phyloP scores from a whole-genome alignment of 2,329 filamentous ascomycete genomes.

The Knoxdaviesia capensis region DNA sequence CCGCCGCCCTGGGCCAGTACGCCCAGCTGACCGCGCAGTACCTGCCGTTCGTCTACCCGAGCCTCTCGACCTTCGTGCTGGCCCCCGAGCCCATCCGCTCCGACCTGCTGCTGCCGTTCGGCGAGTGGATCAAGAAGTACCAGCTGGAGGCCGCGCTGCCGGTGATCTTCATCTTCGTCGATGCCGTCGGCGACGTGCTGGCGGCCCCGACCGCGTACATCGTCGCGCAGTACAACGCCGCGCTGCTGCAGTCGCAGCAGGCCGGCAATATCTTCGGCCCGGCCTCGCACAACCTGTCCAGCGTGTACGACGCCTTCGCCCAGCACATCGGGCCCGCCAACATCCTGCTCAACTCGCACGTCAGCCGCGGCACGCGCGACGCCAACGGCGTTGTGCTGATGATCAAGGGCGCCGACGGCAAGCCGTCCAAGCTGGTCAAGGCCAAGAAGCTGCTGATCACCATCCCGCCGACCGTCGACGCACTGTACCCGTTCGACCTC shows the following conservation, averaged over 20 bases:
- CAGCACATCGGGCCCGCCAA: constrained; percentile 13
- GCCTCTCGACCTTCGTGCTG: constrained; percentile 17
- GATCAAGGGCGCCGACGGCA: constrained; percentile 1
- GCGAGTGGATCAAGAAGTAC: constrained; percentile 26
- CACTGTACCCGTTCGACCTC: constrained; percentile 6
- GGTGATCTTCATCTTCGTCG: constrained; percentile 18
- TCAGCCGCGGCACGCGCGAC: constrained; percentile 12
- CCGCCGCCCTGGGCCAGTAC: constrained; percentile 8
- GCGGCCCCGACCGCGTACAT: constrained; percentile 22
- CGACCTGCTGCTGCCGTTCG: constrained; percentile 22
- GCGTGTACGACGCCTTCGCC: constrained; percentile 18
- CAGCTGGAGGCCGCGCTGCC: constrained; percentile 19
- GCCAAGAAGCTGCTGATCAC: constrained; percentile 9
- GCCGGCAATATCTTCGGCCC: constrained; percentile 12
- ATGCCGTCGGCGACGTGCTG: constrained; percentile 23
- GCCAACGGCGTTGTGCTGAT: constrained; percentile 5
- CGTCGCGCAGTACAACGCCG: constrained; percentile 18
- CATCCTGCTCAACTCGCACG: constrained; percentile 15
- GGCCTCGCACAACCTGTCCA: constrained; percentile 15
- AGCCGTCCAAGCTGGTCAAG: constrained; percentile 5
- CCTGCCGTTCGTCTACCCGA: constrained; percentile 13
- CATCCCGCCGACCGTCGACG: constrained; percentile 7
- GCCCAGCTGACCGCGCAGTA: constrained; percentile 11
- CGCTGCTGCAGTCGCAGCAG: constrained; percentile 8
- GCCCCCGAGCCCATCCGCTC: constrained; percentile 13